Evolutionary conservation across 2,329 filamentous ascomycete species (phyloP).

Genomic region (Lizonia empirigonia): DNA sequence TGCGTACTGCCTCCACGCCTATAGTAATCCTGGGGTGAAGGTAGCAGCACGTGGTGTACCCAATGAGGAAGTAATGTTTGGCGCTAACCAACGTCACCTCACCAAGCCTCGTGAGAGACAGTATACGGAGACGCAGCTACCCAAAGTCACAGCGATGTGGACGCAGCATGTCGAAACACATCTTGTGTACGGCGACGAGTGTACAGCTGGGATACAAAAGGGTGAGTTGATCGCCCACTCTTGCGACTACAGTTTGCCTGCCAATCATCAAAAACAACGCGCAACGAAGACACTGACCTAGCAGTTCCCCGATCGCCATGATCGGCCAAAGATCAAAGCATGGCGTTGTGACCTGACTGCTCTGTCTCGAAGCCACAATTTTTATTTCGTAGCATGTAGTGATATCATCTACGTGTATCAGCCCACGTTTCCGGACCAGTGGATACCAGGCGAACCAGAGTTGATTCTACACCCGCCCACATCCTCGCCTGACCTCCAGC

Average conservation of each 20-base stretch:
- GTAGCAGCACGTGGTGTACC: background rate
- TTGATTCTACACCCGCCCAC: constrained; percentile 49
- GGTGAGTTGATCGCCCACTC: constrained; percentile 24
- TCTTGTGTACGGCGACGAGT: constrained; percentile 33
- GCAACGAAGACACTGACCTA: background rate
- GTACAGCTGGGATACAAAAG: constrained; percentile 30
- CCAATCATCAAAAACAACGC: background rate
- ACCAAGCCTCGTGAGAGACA: background rate
- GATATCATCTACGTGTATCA: constrained; percentile 51
- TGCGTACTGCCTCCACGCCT: no score
- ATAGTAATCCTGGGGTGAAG: no score
- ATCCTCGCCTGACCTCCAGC: constrained; percentile 34
- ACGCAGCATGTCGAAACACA: constrained; percentile 21
- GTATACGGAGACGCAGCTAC: background rate
- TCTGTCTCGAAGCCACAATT: constrained; percentile 53
- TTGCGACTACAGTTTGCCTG: background rate
- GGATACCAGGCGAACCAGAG: constrained; percentile 41
- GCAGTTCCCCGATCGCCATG: constrained; percentile 20
- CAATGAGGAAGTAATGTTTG: constrained; percentile 2
- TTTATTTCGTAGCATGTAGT: constrained; percentile 56
- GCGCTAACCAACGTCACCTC: constrained; percentile 16
- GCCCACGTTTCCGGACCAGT: constrained; percentile 52
- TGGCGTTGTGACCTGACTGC: constrained; percentile 55
- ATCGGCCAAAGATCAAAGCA: constrained; percentile 31
- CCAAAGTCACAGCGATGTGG: constrained; percentile 1